Percentiles rank a stretch among this genome's conserved stretches.
phyloP scores from a whole-genome alignment of 2,329 filamentous ascomycete genomes.

The Neoascochyta sp. region DNA sequence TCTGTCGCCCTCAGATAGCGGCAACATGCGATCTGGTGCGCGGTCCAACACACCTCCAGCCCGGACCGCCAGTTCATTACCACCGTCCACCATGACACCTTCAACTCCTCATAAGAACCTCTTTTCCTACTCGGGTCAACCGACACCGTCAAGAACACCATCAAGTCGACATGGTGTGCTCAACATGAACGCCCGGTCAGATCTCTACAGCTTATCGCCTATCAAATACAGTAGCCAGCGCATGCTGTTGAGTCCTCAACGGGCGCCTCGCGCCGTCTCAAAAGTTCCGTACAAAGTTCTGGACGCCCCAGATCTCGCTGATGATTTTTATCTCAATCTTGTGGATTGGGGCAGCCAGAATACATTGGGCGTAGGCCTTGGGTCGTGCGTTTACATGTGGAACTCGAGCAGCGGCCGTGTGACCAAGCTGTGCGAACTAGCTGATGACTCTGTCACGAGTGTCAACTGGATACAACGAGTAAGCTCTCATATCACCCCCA shows the following conservation, averaged over 20 bases:
- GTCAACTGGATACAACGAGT: slow-evolving; percentile 95
- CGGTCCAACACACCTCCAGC: slow-evolving; percentile 78
- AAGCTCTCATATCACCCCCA: slow-evolving; percentile 17
- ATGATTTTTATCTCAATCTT: slow-evolving; percentile 96
- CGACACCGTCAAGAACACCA: slow-evolving; percentile 83
- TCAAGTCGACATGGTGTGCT: slow-evolving; percentile 75
- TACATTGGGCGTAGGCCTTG: slow-evolving; percentile 86
- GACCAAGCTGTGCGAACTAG: slow-evolving; percentile 87
- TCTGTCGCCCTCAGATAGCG: slow-evolving; percentile 50
- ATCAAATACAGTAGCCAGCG: slow-evolving; percentile 90
- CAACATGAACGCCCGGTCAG: slow-evolving; percentile 83
- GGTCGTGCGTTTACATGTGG: slow-evolving; percentile 97
- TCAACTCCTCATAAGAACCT: slow-evolving; percentile 97
- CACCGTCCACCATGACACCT: slow-evolving; percentile 72
- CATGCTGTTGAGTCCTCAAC: slow-evolving; percentile 84
- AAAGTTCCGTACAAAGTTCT: slow-evolving; percentile 98
- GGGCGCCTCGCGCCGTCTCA: slow-evolving; percentile 83
- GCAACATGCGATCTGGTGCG: slow-evolving; percentile 59
- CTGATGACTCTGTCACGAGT: slow-evolving; percentile 91
- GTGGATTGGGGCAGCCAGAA: slow-evolving; percentile 98
- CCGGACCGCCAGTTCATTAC: slow-evolving; percentile 59
- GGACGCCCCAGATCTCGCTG: slow-evolving; percentile 90
- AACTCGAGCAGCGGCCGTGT: slow-evolving; percentile 88
- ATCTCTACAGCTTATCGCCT: slow-evolving; percentile 92
- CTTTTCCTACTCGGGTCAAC: slow-evolving; percentile 85